Evolutionary conservation across 495 filamentous ascomycete genomes (phyloP), one percentile per base, ranked within the genome.

Genomic region (Aspergillus nanangensis): DNA sequence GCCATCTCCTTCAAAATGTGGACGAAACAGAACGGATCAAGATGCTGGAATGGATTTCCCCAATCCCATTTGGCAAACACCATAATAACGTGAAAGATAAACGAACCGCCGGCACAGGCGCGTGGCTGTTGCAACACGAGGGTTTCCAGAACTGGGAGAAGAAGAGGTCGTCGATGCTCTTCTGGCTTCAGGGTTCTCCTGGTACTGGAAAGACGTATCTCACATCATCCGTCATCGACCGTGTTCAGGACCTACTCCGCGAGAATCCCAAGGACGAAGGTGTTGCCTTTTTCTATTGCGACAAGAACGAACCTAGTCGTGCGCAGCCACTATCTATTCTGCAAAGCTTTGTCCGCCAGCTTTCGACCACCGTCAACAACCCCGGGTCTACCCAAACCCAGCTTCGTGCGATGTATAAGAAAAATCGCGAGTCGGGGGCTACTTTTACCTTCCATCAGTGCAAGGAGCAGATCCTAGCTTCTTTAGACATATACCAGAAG

Each of bases 261-360:
- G 25, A 58, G 14, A 37, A 46, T 1, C 44, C 45, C 1, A 59
- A 55, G 10, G 27, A 53, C 27, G 55, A 63, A 37, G 65, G 61
- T 0, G 62, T 70, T 48, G 67, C 69, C 0, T 70, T 61, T 39
- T 73, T 73, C 53, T 73, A 73, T 42, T 73, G 69, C 45, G 50
- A 62, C 33, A 45, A 55, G 9, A 58, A 64, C 23, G 65, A 67
- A 42, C 36, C 43, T 13, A 13, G 15, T 9, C 60, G 65, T 4
- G 40, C 47, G 14, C 19, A 69, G 9, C 60, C 70, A 15, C 39
- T 58, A 3, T 58, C 47, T 1, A 46, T 73, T 15, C 52, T 72
- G n/a, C 56, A 53, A 23, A 69, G 63, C 38, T 54, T 65, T 37
- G 58, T 69, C 1, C 54, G 63, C 5, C 70, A 75, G 31, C 51